Base-by-base conservation (phyloP, 768 basidiomycete species). In the Neoboletus magnificus region DNA sequence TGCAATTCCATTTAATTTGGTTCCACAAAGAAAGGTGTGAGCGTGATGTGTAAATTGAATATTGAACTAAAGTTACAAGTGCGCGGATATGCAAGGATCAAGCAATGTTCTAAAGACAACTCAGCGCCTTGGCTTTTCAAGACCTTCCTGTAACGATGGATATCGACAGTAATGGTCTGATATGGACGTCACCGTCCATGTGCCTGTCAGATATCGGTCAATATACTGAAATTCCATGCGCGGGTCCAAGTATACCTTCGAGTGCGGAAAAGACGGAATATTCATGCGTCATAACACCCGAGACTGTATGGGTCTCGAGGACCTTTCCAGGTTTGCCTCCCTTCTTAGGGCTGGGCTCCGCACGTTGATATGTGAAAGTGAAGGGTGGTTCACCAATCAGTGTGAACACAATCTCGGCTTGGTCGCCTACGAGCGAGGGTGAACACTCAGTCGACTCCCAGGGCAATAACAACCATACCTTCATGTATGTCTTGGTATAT, bases 311-410 rank as follows among this genome's bases (percentile, higher is more conserved):
- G 18, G 91, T 91, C 72, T 95, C 93, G 8, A 95, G 78, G n/a
- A 94, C 84, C 66, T 87, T 90, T 49, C 84, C 84, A 40, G 82
- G 77, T 61, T 82, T 85, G 47, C 81, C 80, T 30, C 87, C 86
- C 67, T 89, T 89, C 73, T 80, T 84, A 4, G 76, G 70, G 48
- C 77, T 79, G 20, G 84, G 79, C 71, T 92, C 91, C 2, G 91
- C 81, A 45, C 92, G 83, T 69, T 93, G 91, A 72, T 95, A 95
- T 0, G 93, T 94, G 73, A 99, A 98, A 1, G 94, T 88, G 74
- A 98, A 99, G 0, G 97, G 97, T 18, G 97, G 89, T 67, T 91
- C 89, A 43, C 97, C 97, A 32, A 87, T 78, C 50, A 99, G 81
- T 4, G 86, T 86, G 71, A 99, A 98, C 40, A 87, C 74, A 56